Percentiles rank a stretch among this genome's conserved stretches.
Evolutionary conservation across 257 asterid species (phyloP).

Genomic region (Solanum chiquidenum): DNA sequence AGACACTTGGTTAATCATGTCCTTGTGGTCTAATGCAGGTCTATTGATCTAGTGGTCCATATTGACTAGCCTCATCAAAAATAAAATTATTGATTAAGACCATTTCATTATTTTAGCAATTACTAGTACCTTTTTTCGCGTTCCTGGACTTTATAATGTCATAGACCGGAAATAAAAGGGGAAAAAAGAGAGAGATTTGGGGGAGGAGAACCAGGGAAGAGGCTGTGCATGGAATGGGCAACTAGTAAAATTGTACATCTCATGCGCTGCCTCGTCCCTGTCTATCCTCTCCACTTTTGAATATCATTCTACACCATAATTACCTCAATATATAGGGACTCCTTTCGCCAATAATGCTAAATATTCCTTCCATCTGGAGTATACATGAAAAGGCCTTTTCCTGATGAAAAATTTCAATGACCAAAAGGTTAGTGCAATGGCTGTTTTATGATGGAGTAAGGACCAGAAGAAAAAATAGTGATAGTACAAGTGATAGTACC

Average conservation of each 20-base stretch:
- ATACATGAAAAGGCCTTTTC: background rate
- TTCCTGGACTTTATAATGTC: background rate
- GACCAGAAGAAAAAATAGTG: background rate
- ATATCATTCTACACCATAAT: background rate
- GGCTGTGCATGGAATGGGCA: slow-evolving; percentile 78
- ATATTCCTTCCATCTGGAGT: background rate
- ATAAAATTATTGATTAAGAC: background rate
- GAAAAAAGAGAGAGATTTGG: background rate
- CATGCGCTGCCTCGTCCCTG: slow-evolving; percentile 80
- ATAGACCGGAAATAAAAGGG: background rate
- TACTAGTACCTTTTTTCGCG: too few relatives aligned
- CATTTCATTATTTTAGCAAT: background rate
- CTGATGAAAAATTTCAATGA: background rate
- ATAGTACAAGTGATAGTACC: slow-evolving; percentile 6
- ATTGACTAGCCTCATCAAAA: background rate
- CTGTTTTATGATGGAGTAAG: background rate
- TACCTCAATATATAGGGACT: background rate
- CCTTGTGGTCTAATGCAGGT: too few relatives aligned
- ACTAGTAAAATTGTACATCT: slow-evolving; percentile 14
- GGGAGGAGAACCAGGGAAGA: slow-evolving; percentile 80
- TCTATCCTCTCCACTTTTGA: slow-evolving; percentile 17
- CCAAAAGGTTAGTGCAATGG: background rate
- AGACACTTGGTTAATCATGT: too few relatives aligned
- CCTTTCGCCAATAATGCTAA: background rate
- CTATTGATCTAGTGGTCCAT: too few relatives aligned